A percentile compares a stretch with the other conserved stretches of the same genome.
Conservation (phyloP, 768 basidiomycete genomes). For the Leucosporidium creatinivorum region DNA sequence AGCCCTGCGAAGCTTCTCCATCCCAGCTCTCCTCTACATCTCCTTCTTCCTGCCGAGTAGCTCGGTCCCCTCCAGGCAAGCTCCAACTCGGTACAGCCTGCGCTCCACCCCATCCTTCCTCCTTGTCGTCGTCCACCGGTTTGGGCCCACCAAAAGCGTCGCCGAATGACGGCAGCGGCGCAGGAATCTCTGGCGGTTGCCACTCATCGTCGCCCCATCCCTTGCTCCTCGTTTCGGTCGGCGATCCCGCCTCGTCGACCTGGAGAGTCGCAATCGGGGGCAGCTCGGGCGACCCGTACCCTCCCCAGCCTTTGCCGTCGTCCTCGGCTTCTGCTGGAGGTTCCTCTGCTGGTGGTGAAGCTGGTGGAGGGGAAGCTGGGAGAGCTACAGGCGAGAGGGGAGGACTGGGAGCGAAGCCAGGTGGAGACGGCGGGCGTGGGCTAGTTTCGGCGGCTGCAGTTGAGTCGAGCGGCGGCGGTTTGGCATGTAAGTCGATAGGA, state of each 20-base stretch:
- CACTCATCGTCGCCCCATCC: constrained; percentile 8
- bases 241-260: not conserved
- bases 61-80: not conserved
- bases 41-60: not conserved
- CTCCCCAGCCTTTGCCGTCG: constrained; percentile 24
- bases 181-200: not conserved
- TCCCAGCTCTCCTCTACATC: not conserved
- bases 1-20: not conserved
- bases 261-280: constrained; percentile 13
- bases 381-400: not conserved
- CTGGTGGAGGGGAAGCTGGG: not conserved
- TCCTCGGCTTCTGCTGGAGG: not conserved
- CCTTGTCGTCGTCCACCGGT: not conserved
- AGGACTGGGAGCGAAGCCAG: not conserved
- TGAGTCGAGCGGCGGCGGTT: not conserved
- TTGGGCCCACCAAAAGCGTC: constrained; percentile 8
- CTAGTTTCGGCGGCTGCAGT: not conserved
- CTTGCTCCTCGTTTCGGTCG: not conserved
- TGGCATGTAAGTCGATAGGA: not conserved
- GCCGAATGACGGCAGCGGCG: constrained; percentile 12
- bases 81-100: constrained; percentile 9
- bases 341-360: not conserved
- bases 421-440: not conserved
- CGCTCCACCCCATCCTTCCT: constrained; percentile 16
- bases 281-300: constrained; percentile 8